phyloP scores from a whole-genome alignment of 306 rosid genomes.

The Betula pendula region DNA sequence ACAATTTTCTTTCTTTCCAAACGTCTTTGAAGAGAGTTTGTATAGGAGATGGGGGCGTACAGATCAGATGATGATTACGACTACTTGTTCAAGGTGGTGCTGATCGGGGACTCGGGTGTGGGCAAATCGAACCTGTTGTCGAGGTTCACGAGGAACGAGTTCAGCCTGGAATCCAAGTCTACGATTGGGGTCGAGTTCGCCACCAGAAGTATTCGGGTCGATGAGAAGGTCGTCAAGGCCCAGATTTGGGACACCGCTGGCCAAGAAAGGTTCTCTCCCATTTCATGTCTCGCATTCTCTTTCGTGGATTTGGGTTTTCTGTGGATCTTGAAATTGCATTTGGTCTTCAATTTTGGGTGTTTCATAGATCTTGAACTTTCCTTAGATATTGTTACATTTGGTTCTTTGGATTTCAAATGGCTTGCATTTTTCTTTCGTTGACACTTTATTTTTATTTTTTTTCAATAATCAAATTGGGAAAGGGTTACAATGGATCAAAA shows the following conservation, averaged over 20 bases:
- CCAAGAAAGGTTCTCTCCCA: slow-evolving; percentile 68
- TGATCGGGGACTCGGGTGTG: slow-evolving; percentile 87
- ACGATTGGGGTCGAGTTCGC: slow-evolving; percentile 94
- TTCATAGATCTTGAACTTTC: neutral
- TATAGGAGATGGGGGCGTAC: slow-evolving; percentile 64
- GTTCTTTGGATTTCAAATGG: slow-evolving; percentile 4
- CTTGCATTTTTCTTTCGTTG: neutral
- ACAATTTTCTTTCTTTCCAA: slow-evolving; percentile 12
- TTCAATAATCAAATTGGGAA: too few relatives aligned
- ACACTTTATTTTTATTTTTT: neutral
- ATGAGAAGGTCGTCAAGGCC: slow-evolving; percentile 83
- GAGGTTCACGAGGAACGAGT: slow-evolving; percentile 75
- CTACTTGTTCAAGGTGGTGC: slow-evolving; percentile 74
- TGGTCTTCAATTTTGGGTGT: slow-evolving; percentile 7
- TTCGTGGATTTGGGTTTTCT: neutral
- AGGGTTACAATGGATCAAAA: too few relatives aligned
- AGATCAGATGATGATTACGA: slow-evolving; percentile 86
- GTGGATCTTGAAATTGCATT: slow-evolving; percentile 21
- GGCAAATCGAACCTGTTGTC: slow-evolving; percentile 87
- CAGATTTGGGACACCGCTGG: slow-evolving; percentile 98
- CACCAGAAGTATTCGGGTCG: slow-evolving; percentile 77
- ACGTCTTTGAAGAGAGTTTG: slow-evolving; percentile 22
- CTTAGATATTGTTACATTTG: neutral
- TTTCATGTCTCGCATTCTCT: neutral
- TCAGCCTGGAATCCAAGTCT: slow-evolving; percentile 77